Base-by-base conservation (phyloP, 164 flowering plant species). In the Aristolochia contorta region DNA sequence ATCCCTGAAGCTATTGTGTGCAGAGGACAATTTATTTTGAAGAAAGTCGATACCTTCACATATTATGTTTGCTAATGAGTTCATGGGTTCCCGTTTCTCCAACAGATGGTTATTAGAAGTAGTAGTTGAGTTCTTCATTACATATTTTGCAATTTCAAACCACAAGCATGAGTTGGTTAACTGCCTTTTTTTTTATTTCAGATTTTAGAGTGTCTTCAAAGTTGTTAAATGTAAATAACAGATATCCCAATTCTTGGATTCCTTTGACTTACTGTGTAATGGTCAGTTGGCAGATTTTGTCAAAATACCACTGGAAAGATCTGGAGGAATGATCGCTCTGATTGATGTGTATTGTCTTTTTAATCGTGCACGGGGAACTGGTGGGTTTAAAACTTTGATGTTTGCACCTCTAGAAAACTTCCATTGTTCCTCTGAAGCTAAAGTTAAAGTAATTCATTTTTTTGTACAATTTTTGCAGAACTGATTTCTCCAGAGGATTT, bases 351-450 rank as follows among this genome's bases (percentile, higher is more conserved):
- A 93, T 56, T 93, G 97, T 74, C 89, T 86, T 53, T 93, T 90
- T 77, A 93, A 93, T 74, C 97, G 97, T 9, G 99, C 99, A 30
- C 74, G 99, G 43, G 99, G 99, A 49, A 93, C 96, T 84, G 97
- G 98, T 89, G 63, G 14, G 32, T 46, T n/a, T 30, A 57, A 55
- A 22, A 37, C 10, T 62, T 0, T 41, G 23, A 12, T 37, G 5
- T 4, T 61, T 30, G 13, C 21, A 37, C 52, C 16, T 58, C 50
- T 45, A 45, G 47, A 25, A 14, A 14, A 15, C 2, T 3, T 37
- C 9, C 1, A 20, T 33, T 30, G 16, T 32, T 30, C 7, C 32
- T 16, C 4, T 24, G 33, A 32, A 30, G 16, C 16, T 15, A 10
- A 23, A 0, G 1, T 22, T 23, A 6, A 4, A 1, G 1, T 16